Percentiles rank a stretch among this genome's conserved stretches.
Conservation (phyloP, 1,139 yeast species). For the Taphrina sp. region DNA sequence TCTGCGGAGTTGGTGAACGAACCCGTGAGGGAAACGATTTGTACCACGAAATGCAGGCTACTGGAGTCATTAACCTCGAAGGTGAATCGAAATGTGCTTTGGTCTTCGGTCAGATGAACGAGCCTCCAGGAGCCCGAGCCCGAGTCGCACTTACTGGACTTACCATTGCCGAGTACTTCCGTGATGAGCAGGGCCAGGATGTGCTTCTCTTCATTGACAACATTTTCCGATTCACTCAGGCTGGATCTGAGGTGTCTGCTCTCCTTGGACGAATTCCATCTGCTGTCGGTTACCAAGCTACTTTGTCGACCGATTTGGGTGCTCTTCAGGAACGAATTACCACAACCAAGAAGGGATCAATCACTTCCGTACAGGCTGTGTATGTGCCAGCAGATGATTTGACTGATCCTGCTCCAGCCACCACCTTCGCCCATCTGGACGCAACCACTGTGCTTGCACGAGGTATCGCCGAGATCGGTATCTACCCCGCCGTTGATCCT, state of each 20-base stretch:
- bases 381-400: conserved; percentile 99
- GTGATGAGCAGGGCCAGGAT: conserved; percentile 99
- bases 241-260: conserved; percentile 99
- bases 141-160: conserved; percentile 99
- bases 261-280: conserved; percentile 99
- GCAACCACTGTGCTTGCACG: conserved; percentile 99
- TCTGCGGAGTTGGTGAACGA: conserved; percentile 99
- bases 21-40: conserved; percentile 99
- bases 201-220: conserved; percentile 98
- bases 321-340: conserved; percentile 99
- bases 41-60: conserved; percentile 99
- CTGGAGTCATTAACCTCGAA: conserved; percentile 98
- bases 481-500: conserved; percentile 99
- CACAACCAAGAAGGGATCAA: conserved; percentile 99
- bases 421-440: conserved; percentile 99
- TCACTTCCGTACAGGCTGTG: conserved; percentile 99
- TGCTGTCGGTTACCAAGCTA: conserved; percentile 99
- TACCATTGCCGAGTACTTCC: conserved; percentile 99
- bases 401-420: conserved; percentile 99
- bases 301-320: conserved; percentile 99
- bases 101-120: conserved; percentile 99
- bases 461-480: conserved; percentile 99
- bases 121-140: conserved; percentile 99
- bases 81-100: conserved; percentile 99
- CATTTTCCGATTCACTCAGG: conserved; percentile 99